Evolutionary conservation across 306 rosid species (phyloP), one percentile per base, ranked within the genome.

Genomic region (Dryas octopetala): DNA sequence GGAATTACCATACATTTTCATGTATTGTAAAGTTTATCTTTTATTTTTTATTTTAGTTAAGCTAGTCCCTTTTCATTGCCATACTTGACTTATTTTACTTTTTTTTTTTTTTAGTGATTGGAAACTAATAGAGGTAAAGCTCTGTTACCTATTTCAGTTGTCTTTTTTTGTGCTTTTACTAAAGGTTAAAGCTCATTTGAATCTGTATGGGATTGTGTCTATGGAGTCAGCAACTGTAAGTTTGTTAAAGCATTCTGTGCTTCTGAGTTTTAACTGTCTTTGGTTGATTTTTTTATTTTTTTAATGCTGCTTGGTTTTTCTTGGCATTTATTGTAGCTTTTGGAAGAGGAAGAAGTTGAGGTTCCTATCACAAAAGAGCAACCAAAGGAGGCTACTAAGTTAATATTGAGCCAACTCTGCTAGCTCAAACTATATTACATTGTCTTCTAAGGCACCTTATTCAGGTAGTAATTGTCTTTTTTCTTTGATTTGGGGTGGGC

Each of bases 371-470:
- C 86, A 71, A 89, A 81, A 83, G 94, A 87, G 70, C 55, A 86
- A 54, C 71, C 91, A 0, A 82, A 77, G 48, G 97, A 88, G 78
- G 65, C 80, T 44, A 43, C 84, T 51, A 88, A 85, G 86, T 19
- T 19, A 19, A 19, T 19, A 19, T 19, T 19, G 19, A 19, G 19
- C 19, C 19, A 19, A 19, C 19, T 19, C 19, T 19, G 19, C 98
- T 91, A 83, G 98, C 96, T 74, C 98, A 95, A 81, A 95, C 98
- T 79, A 95, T 95, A 81, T 79, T 95, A 75, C 98, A 91, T 84
- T 95, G 98, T 80, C 88, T 91, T 23, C 91, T 91, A 40, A 89
- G 98, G 53, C 97, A 95, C 83, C 96, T 95, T 86, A 91, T 95
- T 86, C 98, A 95, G 98, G 98, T 91, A 90, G 65, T 47, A 58